Percentiles rank a stretch among this genome's conserved stretches.
phyloP scores from a whole-genome alignment of 768 basidiomycete species.

The Agaricus subrufescens region DNA sequence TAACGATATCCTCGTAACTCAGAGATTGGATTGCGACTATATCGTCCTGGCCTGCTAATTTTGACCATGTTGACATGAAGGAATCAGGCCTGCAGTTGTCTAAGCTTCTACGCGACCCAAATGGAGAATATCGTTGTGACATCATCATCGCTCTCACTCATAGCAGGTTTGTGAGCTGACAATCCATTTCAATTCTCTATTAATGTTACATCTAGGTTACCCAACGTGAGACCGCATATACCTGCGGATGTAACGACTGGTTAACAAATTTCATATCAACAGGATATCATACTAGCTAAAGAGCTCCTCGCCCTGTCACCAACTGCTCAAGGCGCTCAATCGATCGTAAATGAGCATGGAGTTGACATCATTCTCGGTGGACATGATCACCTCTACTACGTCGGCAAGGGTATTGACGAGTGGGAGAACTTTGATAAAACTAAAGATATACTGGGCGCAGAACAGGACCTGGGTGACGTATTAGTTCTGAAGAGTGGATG shows the following conservation, averaged over 20 bases:
- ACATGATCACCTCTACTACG: conserved; percentile 84
- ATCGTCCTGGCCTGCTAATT: conserved; percentile 79
- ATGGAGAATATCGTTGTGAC: conserved; percentile 68
- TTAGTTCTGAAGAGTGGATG: conserved; percentile 83
- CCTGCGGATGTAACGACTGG: background rate
- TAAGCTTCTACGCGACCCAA: conserved; percentile 62
- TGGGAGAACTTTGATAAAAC: conserved; percentile 65
- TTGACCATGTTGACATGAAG: conserved; percentile 72
- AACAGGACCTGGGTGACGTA: conserved; percentile 67
- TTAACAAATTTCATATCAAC: background rate
- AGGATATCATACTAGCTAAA: conserved; percentile 75
- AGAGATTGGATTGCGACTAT: conserved; percentile 92
- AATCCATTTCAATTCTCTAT: background rate
- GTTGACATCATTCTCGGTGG: conserved; percentile 84
- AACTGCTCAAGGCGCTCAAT: conserved; percentile 34
- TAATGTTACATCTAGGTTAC: conserved; percentile 29
- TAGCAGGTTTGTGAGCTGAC: conserved; percentile 44
- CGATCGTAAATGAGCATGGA: conserved; percentile 58
- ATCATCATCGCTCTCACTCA: conserved; percentile 86
- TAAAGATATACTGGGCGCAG: conserved; percentile 55
- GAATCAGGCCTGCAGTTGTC: conserved; percentile 73
- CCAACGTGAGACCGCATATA: conserved; percentile 33
- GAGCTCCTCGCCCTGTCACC: conserved; percentile 58
- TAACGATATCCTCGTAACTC: background rate
- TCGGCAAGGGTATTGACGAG: conserved; percentile 54